Base-by-base conservation (phyloP, 164 flowering plant species). In the Kingdonia uniflora region DNA sequence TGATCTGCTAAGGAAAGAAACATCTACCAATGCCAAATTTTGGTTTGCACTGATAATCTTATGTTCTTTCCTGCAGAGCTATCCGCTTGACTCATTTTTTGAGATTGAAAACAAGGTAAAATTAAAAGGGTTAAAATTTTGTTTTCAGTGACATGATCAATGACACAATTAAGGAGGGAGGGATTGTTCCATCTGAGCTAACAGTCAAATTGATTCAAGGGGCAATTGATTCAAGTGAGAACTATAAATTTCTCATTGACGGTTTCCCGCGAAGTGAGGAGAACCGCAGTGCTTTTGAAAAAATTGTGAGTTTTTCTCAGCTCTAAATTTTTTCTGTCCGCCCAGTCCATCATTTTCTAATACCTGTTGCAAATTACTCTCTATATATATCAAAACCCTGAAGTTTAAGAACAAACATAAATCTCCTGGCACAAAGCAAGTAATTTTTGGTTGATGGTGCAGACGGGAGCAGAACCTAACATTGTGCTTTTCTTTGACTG, bases 221-320 rank as follows among this genome's bases (percentile, higher is more conserved):
- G 57, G 95, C 76, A 60, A 75, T 92, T 57, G 80, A 77, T 64
- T 68, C 85, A 42, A 80, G 77, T 58, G 71, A 72, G 35, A 72
- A 65, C 55, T 20, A 71, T 66, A 84, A 75, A 65, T 80, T 82
- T 74, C 91, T 92, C 42, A 81, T 92, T 57, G 99, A 92, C 72
- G 99, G 99, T 21, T 92, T 92, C 62, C 99, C 99, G 21, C 78
- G 97, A 49, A 80, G 68, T 63, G 95, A 92, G 64, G 97, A 92
- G 71, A 92, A 92, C 50, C 95, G 95, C 45, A 49, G 75, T 51
- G 81, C 95, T 51, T 92, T 82, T 65, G 97, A 92, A 70, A 60
- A 53, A 44, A 71, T 82, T 61, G 99, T 92, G 70, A 86, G 99
- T 76, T 53, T 46, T 55, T 57, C 16, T 62, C 17, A 37, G 4